Evolutionary conservation across 1,139 yeast genomes (phyloP).

Genomic region (Magnusiomyces clavatus): DNA sequence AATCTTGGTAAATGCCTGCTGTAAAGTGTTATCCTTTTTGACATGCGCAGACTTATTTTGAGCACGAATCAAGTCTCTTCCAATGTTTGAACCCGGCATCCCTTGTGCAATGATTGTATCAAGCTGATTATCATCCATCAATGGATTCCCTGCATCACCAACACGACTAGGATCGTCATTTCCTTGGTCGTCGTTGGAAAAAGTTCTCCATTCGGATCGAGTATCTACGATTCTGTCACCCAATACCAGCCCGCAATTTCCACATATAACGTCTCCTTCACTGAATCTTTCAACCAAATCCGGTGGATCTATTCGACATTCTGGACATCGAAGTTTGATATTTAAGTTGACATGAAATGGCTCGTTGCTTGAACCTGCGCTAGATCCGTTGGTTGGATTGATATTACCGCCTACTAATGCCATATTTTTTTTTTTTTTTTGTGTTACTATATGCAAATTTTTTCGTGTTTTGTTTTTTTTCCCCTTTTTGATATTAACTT

Average conservation of each 20-base stretch:
- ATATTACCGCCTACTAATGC: too few relatives aligned
- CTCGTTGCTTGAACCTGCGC: too few relatives aligned
- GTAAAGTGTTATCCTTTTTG: slow-evolving; percentile 77
- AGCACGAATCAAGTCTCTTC: slow-evolving; percentile 82
- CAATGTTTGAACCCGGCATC: slow-evolving; percentile 56
- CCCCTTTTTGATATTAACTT: too few relatives aligned
- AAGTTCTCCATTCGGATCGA: slow-evolving; percentile 97
- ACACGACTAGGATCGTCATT: slow-evolving; percentile 99
- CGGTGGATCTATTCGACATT: slow-evolving; percentile 92
- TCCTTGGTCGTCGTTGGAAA: slow-evolving; percentile 89
- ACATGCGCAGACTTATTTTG: slow-evolving; percentile 83
- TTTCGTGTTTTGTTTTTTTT: too few relatives aligned
- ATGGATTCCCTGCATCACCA: slow-evolving; percentile 96
- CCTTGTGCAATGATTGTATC: slow-evolving; percentile 88
- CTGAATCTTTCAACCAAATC: slow-evolving; percentile 90
- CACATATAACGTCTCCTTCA: slow-evolving; percentile 97
- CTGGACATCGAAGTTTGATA: slow-evolving; percentile 89
- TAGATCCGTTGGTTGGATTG: too few relatives aligned
- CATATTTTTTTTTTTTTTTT: too few relatives aligned
- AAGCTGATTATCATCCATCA: slow-evolving; percentile 83
- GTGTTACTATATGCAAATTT: too few relatives aligned
- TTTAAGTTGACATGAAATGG: slow-evolving; percentile 48
- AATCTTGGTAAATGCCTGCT: slow-evolving; percentile 83
- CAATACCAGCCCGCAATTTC: slow-evolving; percentile 87
- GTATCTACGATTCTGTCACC: slow-evolving; percentile 93